phyloP scores from a whole-genome alignment of 257 asterid species.

The Nyctanthes arbortristis region DNA sequence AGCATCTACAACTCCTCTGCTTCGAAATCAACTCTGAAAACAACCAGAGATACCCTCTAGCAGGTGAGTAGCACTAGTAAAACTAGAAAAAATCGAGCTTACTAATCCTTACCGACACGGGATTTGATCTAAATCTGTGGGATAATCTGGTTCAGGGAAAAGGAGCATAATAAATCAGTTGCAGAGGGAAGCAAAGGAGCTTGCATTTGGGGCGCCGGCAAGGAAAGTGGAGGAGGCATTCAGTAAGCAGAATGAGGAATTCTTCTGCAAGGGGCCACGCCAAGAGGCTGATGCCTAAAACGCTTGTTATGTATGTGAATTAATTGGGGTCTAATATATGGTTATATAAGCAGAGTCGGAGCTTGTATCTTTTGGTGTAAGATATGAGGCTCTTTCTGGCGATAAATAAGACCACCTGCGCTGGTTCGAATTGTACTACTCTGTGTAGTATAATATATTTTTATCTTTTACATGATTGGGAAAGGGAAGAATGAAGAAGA shows the following conservation, averaged over 20 bases:
- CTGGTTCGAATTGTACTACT: too few species aligned
- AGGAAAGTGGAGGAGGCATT: slow-evolving; percentile 68
- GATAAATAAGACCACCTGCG: too few species aligned
- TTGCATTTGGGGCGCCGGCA: slow-evolving; percentile 59
- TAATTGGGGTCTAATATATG: too few species aligned
- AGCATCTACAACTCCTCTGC: slow-evolving; percentile 52
- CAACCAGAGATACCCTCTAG: slow-evolving; percentile 46
- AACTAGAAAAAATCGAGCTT: too few species aligned
- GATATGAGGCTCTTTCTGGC: too few species aligned
- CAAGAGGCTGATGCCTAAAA: slow-evolving; percentile 36
- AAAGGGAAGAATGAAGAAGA: too few species aligned
- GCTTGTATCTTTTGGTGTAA: too few species aligned
- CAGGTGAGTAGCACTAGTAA: slow-evolving; percentile 44
- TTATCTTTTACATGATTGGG: too few species aligned
- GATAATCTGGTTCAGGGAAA: slow-evolving; percentile 34
- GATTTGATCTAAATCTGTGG: not conserved
- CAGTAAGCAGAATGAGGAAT: slow-evolving; percentile 45
- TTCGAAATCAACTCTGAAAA: slow-evolving; percentile 47
- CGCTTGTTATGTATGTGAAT: too few species aligned
- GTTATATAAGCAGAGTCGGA: too few species aligned
- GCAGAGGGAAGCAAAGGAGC: slow-evolving; percentile 57
- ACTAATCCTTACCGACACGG: not conserved
- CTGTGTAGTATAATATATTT: too few species aligned
- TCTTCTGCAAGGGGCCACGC: slow-evolving; percentile 63
- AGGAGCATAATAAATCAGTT: slow-evolving; percentile 12